Evolutionary conservation across 169 alveolate species (phyloP), one percentile per base, ranked within the genome.

Genomic region (Plasmodium blacklocki): DNA sequence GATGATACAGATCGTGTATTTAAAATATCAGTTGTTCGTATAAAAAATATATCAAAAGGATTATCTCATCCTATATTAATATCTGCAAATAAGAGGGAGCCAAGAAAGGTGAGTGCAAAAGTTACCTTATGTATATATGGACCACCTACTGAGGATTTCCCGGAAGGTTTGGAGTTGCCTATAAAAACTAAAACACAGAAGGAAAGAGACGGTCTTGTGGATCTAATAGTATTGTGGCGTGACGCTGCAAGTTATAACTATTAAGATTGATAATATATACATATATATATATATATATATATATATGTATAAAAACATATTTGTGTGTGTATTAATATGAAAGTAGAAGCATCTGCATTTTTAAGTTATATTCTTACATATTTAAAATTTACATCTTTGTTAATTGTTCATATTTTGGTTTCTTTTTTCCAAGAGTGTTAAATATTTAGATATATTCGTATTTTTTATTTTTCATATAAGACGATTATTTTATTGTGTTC

Each of bases 231-330:
- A 12, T 96, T 95, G 89, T 96, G 98, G 98, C 96, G 98, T 58
- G 98, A 96, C 66, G 98, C 98, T 6, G 97, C 98, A 7, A 93
- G 98, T 5, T 96, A 95, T 94, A 96, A 95, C 89, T 95, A 94
- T 58, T 94, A 83, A 71, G 29, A 19, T 32, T 3, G 43, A 29
- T 0, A 29, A 29, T 2, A 29, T 29, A 29, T 29, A 29, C 3
- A 32, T n/a, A 72, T 18, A 19, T n/a, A n/a, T 72, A 32, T 29
- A 32, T 45, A 50, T 4, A 72, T 54, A 43, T 72, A 32, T 18
- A 49, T 72, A 8, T 71, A 21, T 39, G 15, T 8, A 19, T 18
- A 8, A 15, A 39, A n/a, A 43, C 2, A 70, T 32, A 32, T 32
- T 32, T 6, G 9, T 32, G 45, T 32, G 9, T 32, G 7, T 32